Evolutionary conservation across 495 filamentous ascomycete species (phyloP).

Genomic region (Opeltia flavorubescens): DNA sequence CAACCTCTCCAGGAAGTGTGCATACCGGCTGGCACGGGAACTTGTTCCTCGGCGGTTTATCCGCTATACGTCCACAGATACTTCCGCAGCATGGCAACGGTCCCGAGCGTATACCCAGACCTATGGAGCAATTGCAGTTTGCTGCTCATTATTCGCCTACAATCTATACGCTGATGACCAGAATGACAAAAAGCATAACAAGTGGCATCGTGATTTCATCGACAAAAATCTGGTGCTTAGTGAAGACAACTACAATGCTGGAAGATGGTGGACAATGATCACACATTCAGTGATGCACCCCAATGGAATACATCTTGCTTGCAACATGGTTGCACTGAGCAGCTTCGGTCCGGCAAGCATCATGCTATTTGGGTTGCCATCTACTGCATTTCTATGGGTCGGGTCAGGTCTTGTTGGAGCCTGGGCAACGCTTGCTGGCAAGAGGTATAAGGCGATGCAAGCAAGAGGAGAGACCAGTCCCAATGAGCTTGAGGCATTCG

Average conservation of each 20-base stretch:
- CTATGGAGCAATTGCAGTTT: background rate
- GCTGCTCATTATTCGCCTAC: background rate
- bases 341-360: background rate
- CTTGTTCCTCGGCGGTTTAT: background rate
- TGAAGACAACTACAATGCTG: background rate
- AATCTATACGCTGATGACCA: background rate
- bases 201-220: background rate
- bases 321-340: constrained; percentile 4
- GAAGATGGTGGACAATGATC: constrained; percentile 7
- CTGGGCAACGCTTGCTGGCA: background rate
- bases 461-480: background rate
- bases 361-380: background rate
- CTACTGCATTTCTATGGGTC: background rate
- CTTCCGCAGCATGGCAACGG: background rate
- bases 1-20: background rate
- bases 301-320: background rate
- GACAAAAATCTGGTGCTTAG: constrained; percentile 3
- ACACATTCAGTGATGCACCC: constrained; percentile 4
- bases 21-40: background rate
- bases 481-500: background rate
- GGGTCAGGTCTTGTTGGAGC: background rate
- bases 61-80: background rate
- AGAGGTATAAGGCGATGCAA: background rate
- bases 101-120: background rate
- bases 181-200: background rate